These are phyloP conservation scores for Lindgomyces ingoldianus DNA, from an alignment of 495 filamentous ascomycete genomes.

Conservation along the genomic window DNA sequence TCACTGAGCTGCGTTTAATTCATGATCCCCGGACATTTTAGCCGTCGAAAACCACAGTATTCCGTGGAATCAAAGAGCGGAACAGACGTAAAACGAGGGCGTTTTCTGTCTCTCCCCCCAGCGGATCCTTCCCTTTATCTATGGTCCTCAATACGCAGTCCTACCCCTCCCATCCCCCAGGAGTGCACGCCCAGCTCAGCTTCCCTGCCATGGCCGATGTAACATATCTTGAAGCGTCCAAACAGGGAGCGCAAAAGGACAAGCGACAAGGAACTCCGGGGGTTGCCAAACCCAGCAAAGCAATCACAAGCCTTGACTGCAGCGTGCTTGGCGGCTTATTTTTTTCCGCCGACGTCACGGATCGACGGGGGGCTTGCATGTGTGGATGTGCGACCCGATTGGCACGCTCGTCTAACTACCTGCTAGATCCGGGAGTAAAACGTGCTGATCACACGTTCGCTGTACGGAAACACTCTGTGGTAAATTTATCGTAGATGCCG, in stretches of 20 bases:
- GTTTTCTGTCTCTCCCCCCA: not conserved
- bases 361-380: not conserved
- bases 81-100: too few relatives aligned
- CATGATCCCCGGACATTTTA: constrained; percentile 5
- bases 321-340: not conserved
- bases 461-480: not conserved
- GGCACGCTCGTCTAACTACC: not conserved
- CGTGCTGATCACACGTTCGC: not conserved
- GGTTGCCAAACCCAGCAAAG: not conserved
- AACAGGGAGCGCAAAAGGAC: not conserved
- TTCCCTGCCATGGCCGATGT: not conserved
- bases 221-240: not conserved
- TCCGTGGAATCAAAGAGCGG: too few relatives aligned
- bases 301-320: not conserved
- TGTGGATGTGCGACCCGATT: not conserved
- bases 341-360: not conserved
- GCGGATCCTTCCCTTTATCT: not conserved
- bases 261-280: not conserved
- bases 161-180: not conserved
- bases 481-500: not conserved
- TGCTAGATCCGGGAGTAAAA: not conserved
- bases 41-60: not conserved
- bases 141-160: not conserved
- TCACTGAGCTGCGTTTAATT: constrained; percentile 25
- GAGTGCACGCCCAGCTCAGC: not conserved